Evolutionary conservation across 2,329 filamentous ascomycete species (phyloP).

Genomic region (Botryosphaeria dothidea): DNA sequence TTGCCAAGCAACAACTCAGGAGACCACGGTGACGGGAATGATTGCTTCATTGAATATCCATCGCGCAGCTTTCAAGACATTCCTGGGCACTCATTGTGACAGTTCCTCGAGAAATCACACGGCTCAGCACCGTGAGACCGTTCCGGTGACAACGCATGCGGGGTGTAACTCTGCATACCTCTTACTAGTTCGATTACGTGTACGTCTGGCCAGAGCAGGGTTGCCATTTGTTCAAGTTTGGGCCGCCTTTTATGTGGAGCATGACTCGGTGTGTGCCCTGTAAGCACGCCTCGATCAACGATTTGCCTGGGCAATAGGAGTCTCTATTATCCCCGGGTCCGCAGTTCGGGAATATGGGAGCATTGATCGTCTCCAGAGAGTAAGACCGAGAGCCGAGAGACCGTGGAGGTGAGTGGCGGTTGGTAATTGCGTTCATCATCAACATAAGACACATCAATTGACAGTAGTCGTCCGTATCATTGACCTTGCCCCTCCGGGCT

Average conservation of each 20-base stretch:
- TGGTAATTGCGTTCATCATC: not conserved
- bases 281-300: constrained; percentile 3
- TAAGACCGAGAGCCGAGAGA: not conserved
- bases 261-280: not conserved
- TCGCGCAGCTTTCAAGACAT: not conserved
- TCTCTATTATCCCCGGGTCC: not conserved
- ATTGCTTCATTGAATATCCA: not conserved
- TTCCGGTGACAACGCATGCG: too few relatives aligned
- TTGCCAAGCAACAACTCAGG: not conserved
- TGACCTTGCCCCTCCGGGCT: not conserved
- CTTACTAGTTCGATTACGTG: not conserved
- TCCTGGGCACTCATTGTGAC: not conserved
- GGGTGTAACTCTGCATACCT: too few relatives aligned
- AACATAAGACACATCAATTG: not conserved
- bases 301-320: not conserved
- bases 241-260: not conserved
- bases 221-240: not conserved
- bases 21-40: not conserved
- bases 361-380: not conserved
- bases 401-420: not conserved
- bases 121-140: too few relatives aligned
- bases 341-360: not conserved
- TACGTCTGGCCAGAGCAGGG: not conserved
- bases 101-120: not conserved
- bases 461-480: not conserved